Base-by-base conservation (phyloP, 257 asterid species). In the Capsicum chinense region DNA sequence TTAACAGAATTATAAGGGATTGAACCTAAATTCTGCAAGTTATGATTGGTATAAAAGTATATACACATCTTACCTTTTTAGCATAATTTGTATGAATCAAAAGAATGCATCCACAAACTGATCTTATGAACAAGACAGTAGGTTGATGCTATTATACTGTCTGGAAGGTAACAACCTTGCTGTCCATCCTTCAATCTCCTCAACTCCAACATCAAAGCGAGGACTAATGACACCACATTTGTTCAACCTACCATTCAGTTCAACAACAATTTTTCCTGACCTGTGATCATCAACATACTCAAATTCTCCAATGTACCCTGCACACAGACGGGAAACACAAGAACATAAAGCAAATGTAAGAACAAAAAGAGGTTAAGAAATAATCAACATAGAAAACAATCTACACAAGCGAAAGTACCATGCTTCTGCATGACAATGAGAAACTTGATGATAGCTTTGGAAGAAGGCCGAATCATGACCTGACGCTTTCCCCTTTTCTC, bases 351-450 rank as follows among this genome's bases (percentile, higher is more conserved):
- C 3, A 62, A 15, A 39, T 58, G 19, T 15, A 79, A 57, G 70
- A 58, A 35, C 5, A 26, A 16, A 37, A 79, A 7, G 7, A 52
- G 82, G 37, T 2, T 35, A n/a, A 9, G 17, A 37, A 56, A 1
- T 5, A 56, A 57, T 16, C 16, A 14, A 16, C 52, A 14, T 12
- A 56, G 17, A 58, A 37, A 8, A 56, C 21, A 9, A 62, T 62
- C 5, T 6, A 19, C 5, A 52, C 39, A 35, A 79, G 14, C 33
- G 14, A 10, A 9, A 17, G 12, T 83, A 83, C 85, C 85, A 68
- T 83, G 80, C 81, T 83, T 83, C 12, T 83, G 85, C 85, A 82
- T 82, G 66, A 83, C 80, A 50, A 68, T 64, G 66, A 83, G 85
- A 33, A 83, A 83, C 44, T 83, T 67, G 67, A 67, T 83, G 52